Percentiles rank a stretch among this genome's conserved stretches.
phyloP scores from a whole-genome alignment of 2,329 filamentous ascomycete genomes.

The Verticillium albo-atrum region DNA sequence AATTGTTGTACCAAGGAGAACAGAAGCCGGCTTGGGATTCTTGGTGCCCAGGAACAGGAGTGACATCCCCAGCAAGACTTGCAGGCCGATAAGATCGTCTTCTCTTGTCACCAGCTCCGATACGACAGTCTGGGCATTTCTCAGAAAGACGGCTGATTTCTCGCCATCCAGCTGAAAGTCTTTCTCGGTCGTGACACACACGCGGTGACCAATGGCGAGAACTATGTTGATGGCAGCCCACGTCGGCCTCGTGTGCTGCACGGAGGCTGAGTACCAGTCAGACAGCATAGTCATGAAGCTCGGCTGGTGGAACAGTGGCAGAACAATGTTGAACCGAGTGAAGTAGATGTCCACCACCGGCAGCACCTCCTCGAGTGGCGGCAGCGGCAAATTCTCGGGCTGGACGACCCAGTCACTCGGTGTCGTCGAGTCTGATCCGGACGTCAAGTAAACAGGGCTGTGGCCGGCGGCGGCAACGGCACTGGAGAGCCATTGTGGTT shows the following conservation, averaged over 20 bases:
- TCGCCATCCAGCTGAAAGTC: constrained; percentile 11
- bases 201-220: constrained; percentile 29
- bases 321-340: constrained; percentile 24
- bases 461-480: not conserved
- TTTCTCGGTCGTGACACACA: constrained; percentile 13
- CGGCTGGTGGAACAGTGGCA: constrained; percentile 31
- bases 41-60: constrained; percentile 30
- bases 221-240: constrained; percentile 36
- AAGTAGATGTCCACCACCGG: constrained; percentile 33
- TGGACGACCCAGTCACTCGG: not conserved
- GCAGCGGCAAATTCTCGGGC: not conserved
- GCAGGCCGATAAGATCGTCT: constrained; percentile 30
- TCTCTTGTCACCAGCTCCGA: constrained; percentile 32
- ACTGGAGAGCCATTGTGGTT: not conserved
- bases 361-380: constrained; percentile 25
- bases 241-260: constrained; percentile 8
- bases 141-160: constrained; percentile 22
- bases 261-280: constrained; percentile 24
- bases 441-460: not conserved
- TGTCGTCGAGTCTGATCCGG: not conserved
- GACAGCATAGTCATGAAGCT: constrained; percentile 30
- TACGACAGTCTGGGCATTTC: constrained; percentile 31
- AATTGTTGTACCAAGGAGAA: constrained; percentile 33
- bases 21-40: constrained; percentile 29
- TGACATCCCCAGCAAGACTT: constrained; percentile 32